Conservation (phyloP, 352 stramenopile species). For the Globisporangium recalcitrans region DNA sequence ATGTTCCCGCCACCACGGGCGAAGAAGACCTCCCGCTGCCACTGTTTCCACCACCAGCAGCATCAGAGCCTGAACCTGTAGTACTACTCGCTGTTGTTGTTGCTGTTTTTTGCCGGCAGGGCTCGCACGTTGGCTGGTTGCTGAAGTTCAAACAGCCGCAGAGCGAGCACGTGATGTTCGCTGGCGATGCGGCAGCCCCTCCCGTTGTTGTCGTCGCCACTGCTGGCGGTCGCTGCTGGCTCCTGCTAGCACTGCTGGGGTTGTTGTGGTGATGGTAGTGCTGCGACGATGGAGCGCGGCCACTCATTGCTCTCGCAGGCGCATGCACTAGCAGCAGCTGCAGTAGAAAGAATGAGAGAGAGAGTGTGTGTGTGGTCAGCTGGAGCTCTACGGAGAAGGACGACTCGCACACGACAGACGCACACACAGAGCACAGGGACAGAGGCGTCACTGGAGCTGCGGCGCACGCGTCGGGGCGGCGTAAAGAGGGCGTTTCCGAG, state of each 20-base stretch:
- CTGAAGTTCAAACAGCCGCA: slow-evolving; percentile 23
- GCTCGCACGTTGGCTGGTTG: slow-evolving; percentile 11
- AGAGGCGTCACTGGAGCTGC: background rate
- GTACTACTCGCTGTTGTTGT: background rate
- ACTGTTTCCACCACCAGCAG: background rate
- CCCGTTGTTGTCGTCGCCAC: background rate
- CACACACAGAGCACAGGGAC: background rate
- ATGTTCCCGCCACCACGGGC: background rate
- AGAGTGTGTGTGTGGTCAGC: background rate
- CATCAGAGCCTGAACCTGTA: background rate
- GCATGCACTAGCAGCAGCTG: background rate
- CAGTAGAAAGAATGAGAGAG: background rate
- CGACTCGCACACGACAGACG: background rate
- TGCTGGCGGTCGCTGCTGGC: background rate
- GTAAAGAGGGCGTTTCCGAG: background rate
- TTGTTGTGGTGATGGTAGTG: background rate
- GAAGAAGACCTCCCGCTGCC: background rate
- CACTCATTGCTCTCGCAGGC: background rate
- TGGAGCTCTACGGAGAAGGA: background rate
- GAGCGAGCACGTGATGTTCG: slow-evolving; percentile 15
- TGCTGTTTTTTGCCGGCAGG: slow-evolving; percentile 8
- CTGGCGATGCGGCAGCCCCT: background rate
- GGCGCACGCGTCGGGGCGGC: no score
- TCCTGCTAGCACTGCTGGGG: background rate
- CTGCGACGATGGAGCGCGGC: background rate